These are phyloP conservation scores for Coniochaeta pulveracea DNA, from an alignment of 2,329 filamentous ascomycete species.

Conservation along the genomic window DNA sequence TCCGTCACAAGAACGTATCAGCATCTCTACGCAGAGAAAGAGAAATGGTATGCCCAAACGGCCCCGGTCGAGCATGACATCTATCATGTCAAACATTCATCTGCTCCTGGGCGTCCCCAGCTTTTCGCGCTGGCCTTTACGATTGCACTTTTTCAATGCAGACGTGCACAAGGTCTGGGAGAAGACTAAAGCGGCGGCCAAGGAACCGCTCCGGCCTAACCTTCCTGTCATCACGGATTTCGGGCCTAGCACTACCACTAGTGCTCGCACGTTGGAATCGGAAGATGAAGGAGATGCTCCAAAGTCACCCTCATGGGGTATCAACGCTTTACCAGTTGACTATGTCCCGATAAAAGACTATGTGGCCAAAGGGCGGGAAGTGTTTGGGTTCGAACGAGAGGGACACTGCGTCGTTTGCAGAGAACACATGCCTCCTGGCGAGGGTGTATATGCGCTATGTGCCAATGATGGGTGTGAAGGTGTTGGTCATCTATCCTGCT, in stretches of 20 bases:
- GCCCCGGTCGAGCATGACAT: slow-evolving; percentile 49
- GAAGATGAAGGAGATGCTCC: slow-evolving; percentile 4
- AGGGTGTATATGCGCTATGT: slow-evolving; percentile 47
- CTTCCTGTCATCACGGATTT: slow-evolving; percentile 50
- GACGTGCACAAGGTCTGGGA: slow-evolving; percentile 64
- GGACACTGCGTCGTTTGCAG: slow-evolving; percentile 43
- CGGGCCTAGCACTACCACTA: slow-evolving; percentile 12
- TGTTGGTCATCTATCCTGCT: slow-evolving; percentile 49
- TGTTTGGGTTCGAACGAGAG: slow-evolving; percentile 44
- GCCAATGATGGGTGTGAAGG: slow-evolving; percentile 40
- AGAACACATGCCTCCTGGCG: slow-evolving; percentile 28
- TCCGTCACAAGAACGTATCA: slow-evolving; percentile 47
- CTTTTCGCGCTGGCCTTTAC: slow-evolving; percentile 75
- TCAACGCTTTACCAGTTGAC: slow-evolving; percentile 42
- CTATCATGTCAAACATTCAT: slow-evolving; percentile 70
- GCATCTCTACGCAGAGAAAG: slow-evolving; percentile 37
- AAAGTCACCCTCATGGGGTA: slow-evolving; percentile 25
- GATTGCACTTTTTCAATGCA: slow-evolving; percentile 63
- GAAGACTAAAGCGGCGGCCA: slow-evolving; percentile 37
- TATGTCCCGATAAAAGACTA: slow-evolving; percentile 41
- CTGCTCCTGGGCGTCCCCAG: slow-evolving; percentile 67
- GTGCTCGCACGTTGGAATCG: neutral
- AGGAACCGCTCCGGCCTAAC: slow-evolving; percentile 31
- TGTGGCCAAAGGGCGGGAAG: slow-evolving; percentile 40
- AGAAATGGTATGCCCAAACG: slow-evolving; percentile 42